phyloP scores from a whole-genome alignment of 371 early-diverging fungal genomes.

The Coemansia sp. region DNA sequence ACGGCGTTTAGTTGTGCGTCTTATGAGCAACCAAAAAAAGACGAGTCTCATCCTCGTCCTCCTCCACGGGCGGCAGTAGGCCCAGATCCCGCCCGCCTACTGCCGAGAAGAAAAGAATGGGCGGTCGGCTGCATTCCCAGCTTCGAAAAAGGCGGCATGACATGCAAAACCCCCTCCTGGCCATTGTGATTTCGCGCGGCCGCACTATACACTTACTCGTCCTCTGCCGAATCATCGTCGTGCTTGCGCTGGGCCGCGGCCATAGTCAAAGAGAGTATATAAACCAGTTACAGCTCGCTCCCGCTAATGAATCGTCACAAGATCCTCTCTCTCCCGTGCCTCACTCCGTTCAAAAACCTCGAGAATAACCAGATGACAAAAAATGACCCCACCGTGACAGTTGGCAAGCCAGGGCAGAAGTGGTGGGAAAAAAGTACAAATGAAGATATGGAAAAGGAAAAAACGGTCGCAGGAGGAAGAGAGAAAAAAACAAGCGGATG shows the following conservation, averaged over 20 bases:
- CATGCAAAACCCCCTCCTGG: background rate
- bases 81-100: background rate
- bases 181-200: constrained; percentile 3
- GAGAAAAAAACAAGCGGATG: background rate
- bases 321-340: background rate
- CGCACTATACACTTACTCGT: constrained; percentile 29
- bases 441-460: background rate
- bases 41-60: background rate
- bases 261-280: background rate
- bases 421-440: background rate
- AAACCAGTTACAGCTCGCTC: no score
- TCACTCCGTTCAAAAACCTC: no score
- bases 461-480: constrained; percentile 3
- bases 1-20: constrained; percentile 1
- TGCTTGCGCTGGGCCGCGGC: constrained; percentile 19
- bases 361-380: no score
- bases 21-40: background rate
- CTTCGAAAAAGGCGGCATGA: background rate
- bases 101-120: background rate
- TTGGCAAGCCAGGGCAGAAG: no score
- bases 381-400: no score
- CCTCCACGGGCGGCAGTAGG: background rate
- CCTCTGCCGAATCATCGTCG: constrained; percentile 23
- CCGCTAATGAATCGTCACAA: background rate
- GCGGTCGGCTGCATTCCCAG: background rate